Percentiles rank a stretch among this genome's conserved stretches.
phyloP scores from a whole-genome alignment of 148 eudicot genomes.

The Heliamphora exappendiculata region DNA sequence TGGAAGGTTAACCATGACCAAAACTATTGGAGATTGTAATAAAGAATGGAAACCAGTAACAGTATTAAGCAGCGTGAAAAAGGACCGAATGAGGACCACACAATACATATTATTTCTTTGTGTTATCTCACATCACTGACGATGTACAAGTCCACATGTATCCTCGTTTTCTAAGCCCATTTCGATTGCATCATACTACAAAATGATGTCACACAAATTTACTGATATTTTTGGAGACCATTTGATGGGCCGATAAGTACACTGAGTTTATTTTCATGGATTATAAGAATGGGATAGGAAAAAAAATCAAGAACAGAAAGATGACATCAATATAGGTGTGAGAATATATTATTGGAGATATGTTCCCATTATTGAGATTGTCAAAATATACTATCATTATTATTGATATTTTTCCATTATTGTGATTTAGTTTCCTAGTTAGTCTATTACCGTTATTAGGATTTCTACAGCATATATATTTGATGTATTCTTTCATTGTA shows the following conservation, averaged over 20 bases:
- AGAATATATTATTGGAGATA: too few relatives aligned
- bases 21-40: not conserved
- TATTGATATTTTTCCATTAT: too few relatives aligned
- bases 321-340: not conserved
- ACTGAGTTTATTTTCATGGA: not conserved
- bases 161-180: not conserved
- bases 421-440: too few relatives aligned
- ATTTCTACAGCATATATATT: too few relatives aligned
- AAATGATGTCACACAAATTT: not conserved
- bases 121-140: not conserved
- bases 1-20: not conserved
- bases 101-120: not conserved
- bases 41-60: not conserved
- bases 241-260: not conserved
- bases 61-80: not conserved
- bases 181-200: not conserved
- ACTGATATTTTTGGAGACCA: not conserved
- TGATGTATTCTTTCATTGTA: too few relatives aligned
- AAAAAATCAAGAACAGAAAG: not conserved
- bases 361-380: too few relatives aligned
- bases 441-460: too few relatives aligned
- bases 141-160: not conserved
- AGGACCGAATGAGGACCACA: not conserved
- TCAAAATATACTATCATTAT: too few relatives aligned
- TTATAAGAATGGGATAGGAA: not conserved